Percentiles rank a stretch among this genome's conserved stretches.
phyloP scores from a whole-genome alignment of 1,139 yeast species.

The Magnusiomyces suaveolens region DNA sequence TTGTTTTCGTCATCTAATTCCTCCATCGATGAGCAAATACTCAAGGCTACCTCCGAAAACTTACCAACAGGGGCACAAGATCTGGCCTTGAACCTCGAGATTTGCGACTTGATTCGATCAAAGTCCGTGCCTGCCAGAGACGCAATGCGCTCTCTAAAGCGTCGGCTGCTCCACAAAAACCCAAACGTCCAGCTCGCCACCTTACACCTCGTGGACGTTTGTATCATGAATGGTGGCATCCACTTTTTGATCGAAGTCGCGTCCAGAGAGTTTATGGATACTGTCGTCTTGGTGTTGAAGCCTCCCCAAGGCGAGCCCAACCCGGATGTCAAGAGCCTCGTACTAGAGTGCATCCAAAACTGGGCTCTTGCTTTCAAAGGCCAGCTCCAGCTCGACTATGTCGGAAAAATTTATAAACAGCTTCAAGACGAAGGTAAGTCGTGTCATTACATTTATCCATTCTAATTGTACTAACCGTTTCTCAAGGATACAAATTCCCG shows the following conservation, averaged over 20 bases:
- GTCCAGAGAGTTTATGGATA: slow-evolving; percentile 78
- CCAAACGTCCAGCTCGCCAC: slow-evolving; percentile 73
- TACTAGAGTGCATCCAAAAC: slow-evolving; percentile 58
- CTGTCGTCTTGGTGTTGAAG: slow-evolving; percentile 33
- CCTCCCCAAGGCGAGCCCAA: slow-evolving; percentile 34
- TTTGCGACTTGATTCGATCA: slow-evolving; percentile 79
- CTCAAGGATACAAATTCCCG: slow-evolving; percentile 71
- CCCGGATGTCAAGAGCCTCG: slow-evolving; percentile 47
- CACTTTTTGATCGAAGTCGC: slow-evolving; percentile 76
- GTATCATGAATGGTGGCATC: slow-evolving; percentile 87
- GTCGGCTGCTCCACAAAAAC: slow-evolving; percentile 52
- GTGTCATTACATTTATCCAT: no score
- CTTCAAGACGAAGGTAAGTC: slow-evolving; percentile 45
- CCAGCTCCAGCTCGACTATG: slow-evolving; percentile 58
- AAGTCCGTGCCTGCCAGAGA: slow-evolving; percentile 75
- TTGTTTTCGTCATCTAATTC: slow-evolving; percentile 40
- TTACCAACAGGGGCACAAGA: slow-evolving; percentile 91
- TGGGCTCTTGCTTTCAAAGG: slow-evolving; percentile 74
- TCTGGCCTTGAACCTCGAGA: slow-evolving; percentile 67
- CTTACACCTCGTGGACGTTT: slow-evolving; percentile 68
- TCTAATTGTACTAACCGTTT: no score
- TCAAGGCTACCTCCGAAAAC: slow-evolving; percentile 75
- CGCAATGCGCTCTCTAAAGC: slow-evolving; percentile 75
- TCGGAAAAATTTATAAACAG: slow-evolving; percentile 50
- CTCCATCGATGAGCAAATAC: slow-evolving; percentile 54